Base-by-base conservation (phyloP, 805 yeast genomes). In the Saccharomycopsis fibuligera region DNA sequence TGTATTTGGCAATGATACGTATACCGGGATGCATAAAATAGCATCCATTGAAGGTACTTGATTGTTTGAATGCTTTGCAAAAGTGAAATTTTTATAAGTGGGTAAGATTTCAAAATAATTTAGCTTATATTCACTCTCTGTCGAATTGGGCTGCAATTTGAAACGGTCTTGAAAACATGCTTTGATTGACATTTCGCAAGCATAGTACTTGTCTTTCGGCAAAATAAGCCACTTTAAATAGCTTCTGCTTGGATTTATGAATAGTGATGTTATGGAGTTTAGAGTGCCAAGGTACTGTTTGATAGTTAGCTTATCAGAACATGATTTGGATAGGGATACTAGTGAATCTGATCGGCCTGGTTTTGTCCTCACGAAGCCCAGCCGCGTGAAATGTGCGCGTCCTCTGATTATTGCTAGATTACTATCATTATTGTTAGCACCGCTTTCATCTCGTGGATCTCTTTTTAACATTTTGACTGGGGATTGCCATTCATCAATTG, bases 261-360 rank as follows among this genome's bases (percentile, higher is more conserved):
- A 44, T 1, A 46, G 51, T 35, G 70, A 67, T 2, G 75, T 72
- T 5, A 74, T 44, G 3, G 76, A 59, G 56, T 74, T 81, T 37
- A 76, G 60, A 2, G 83, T 43, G 0, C 88, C 83, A 0, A 69
- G 67, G 31, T 67, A 64, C 60, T 87, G 96, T 50, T 73, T 73
- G 43, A 82, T 45, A 38, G 86, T 72, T 23, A 91, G 62, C 58
- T 91, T 91, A 62, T 91, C 98, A 1, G 95, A 79, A 61, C 98
- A 91, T 1, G 96, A 86, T 62, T 89, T 91, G 27, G 95, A 85
- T 43, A 75, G 63, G 0, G 95, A 76, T 3, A 79, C 54, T 1
- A 75, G 73, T 2, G 96, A 83, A 60, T 93, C 98, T 25, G 70
- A 62, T 44, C 98, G 64, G 1, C 99, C 99, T 0, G 98, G 99